These are phyloP conservation scores for Dioscorea alata DNA, from an alignment of 106 monocot genomes.

Conservation along the genomic window DNA sequence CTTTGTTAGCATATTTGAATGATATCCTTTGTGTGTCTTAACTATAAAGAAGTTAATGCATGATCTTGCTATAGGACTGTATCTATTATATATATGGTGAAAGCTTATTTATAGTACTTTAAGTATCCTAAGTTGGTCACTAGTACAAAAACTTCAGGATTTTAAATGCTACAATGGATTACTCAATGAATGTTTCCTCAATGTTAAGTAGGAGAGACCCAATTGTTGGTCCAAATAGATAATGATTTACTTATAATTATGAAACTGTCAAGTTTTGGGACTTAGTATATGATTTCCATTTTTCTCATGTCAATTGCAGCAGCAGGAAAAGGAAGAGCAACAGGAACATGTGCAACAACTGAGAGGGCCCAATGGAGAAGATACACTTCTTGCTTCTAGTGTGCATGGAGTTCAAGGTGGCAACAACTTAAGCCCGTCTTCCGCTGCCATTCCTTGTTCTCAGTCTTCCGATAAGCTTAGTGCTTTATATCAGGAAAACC, in stretches of 20 bases:
- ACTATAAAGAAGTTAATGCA: no score
- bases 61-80: no score
- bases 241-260: no score
- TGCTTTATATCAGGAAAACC: constrained; percentile 31
- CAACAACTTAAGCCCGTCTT: constrained; percentile 37
- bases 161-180: no score
- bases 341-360: constrained; percentile 37
- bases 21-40: no score
- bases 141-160: no score
- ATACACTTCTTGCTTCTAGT: constrained; percentile 22
- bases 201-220: not conserved
- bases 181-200: not conserved
- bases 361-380: constrained; percentile 54
- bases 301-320: constrained; percentile 7
- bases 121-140: not conserved
- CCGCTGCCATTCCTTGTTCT: constrained; percentile 25
- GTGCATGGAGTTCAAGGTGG: constrained; percentile 49
- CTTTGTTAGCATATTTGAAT: no score
- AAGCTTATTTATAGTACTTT: no score
- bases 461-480: constrained; percentile 22
- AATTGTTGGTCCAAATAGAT: not conserved
- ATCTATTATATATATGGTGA: no score
- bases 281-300: not conserved
- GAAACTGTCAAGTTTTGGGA: no score
- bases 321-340: constrained; percentile 6